phyloP scores from a whole-genome alignment of 2,329 filamentous ascomycete species.

The Hymenoscyphus salicellus region DNA sequence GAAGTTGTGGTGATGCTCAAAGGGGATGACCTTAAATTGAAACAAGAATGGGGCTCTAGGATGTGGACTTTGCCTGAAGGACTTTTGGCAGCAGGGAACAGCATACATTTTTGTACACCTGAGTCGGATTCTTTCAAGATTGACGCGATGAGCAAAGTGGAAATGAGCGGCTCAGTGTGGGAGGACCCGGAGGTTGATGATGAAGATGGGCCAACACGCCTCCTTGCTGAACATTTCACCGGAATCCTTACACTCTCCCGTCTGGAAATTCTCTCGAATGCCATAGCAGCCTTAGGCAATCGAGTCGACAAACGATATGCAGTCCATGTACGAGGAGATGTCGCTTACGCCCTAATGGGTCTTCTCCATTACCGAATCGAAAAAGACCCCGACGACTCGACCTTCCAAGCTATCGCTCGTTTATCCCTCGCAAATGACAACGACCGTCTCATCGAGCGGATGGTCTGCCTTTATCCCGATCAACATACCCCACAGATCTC shows the following conservation, averaged over 20 bases:
- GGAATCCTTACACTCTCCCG: constrained; percentile 29
- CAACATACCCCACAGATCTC: constrained; percentile 18
- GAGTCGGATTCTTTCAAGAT: constrained; percentile 1
- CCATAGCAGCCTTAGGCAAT: constrained; percentile 29
- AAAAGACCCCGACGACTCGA: constrained; percentile 29
- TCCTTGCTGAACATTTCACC: constrained; percentile 25
- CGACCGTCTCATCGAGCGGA: constrained; percentile 35
- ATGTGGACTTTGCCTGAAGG: constrained; percentile 19
- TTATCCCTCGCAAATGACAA: constrained; percentile 36
- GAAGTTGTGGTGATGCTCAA: constrained; percentile 9
- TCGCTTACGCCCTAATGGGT: constrained; percentile 35
- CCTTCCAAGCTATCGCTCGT: constrained; percentile 34
- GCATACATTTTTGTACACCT: constrained; percentile 6
- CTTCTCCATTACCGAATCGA: constrained; percentile 31
- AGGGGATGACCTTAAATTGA: neutral
- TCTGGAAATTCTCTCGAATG: constrained; percentile 31
- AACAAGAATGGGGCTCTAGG: constrained; percentile 14
- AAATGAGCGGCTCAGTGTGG: constrained; percentile 9
- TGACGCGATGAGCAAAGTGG: constrained; percentile 6
- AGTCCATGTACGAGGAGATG: constrained; percentile 25
- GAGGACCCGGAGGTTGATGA: constrained; percentile 15
- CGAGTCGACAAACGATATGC: constrained; percentile 15
- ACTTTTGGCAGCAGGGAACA: neutral
- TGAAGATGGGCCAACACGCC: constrained; percentile 5
- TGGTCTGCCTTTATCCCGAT: constrained; percentile 28